A percentile compares a stretch with the other conserved stretches of the same genome.
Evolutionary conservation across 2,329 filamentous ascomycete genomes (phyloP).

Genomic region (Neofusicoccum sp.): DNA sequence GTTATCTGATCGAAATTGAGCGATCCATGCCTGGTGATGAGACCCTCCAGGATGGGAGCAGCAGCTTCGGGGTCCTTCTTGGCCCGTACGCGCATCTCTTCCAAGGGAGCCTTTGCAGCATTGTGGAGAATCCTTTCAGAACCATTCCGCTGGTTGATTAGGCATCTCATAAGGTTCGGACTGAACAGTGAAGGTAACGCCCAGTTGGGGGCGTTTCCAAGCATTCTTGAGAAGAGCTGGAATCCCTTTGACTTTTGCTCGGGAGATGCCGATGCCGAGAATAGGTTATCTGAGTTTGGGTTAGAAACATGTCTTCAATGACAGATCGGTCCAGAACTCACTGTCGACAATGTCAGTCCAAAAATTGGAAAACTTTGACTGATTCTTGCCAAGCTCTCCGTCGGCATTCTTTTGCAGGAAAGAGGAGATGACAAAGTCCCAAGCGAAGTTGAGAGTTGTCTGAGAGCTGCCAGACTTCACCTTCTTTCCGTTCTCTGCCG

Average conservation of each 20-base stretch:
- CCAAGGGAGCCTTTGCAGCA: slow-evolving; percentile 75
- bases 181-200: slow-evolving; percentile 70
- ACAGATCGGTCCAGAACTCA: slow-evolving; percentile 48
- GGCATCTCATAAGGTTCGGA: slow-evolving; percentile 76
- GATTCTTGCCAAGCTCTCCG: slow-evolving; percentile 31
- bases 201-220: slow-evolving; percentile 56
- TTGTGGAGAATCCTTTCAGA: slow-evolving; percentile 79
- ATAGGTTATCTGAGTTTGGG: slow-evolving; percentile 68
- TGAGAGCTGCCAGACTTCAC: slow-evolving; percentile 74
- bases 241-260: slow-evolving; percentile 93
- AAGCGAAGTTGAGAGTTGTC: slow-evolving; percentile 82
- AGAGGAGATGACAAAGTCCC: slow-evolving; percentile 72
- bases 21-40: slow-evolving; percentile 71
- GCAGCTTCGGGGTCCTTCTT: slow-evolving; percentile 64
- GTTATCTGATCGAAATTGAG: slow-evolving; percentile 86
- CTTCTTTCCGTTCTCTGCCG: slow-evolving; percentile 45
- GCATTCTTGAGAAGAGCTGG: slow-evolving; percentile 77
- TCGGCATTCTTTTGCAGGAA: slow-evolving; percentile 32
- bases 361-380: slow-evolving; percentile 68
- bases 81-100: slow-evolving; percentile 67
- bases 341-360: slow-evolving; percentile 88
- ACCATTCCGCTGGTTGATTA: slow-evolving; percentile 81
- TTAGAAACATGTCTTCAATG: slow-evolving; percentile 24
- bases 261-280: slow-evolving; percentile 78
- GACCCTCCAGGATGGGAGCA: slow-evolving; percentile 61